A percentile compares a stretch with the other conserved stretches of the same genome.
Conservation (phyloP, 768 basidiomycete species). For the Clathrus columnatus region DNA sequence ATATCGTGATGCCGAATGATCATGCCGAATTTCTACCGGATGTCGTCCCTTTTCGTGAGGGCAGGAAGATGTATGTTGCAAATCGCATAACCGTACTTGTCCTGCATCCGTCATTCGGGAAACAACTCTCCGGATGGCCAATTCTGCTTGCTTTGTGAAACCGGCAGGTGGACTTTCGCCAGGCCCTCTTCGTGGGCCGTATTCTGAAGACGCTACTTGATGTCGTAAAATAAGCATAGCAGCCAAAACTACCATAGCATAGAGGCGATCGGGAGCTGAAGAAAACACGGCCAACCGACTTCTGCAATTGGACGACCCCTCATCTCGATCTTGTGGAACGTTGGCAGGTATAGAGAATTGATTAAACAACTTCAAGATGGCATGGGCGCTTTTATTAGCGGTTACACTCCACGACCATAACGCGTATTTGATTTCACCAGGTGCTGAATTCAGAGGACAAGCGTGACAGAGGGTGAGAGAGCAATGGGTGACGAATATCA, state of each 20-base stretch:
- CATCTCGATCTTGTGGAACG: neutral
- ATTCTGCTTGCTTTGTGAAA: slow-evolving; percentile 4
- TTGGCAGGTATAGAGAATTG: neutral
- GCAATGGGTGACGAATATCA: slow-evolving; percentile 3
- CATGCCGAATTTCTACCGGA: neutral
- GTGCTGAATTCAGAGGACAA: neutral
- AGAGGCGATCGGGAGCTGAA: slow-evolving; percentile 4
- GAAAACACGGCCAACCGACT: neutral
- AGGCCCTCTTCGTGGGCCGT: neutral
- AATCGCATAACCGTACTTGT: neutral
- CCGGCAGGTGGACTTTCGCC: slow-evolving; percentile 6
- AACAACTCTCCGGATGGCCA: neutral
- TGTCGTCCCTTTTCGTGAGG: neutral
- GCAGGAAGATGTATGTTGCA: neutral
- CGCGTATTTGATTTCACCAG: neutral
- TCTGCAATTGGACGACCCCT: neutral
- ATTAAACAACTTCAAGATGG: neutral
- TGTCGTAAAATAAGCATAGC: slow-evolving; percentile 5
- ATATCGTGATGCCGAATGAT: slow-evolving; percentile 4
- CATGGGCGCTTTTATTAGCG: neutral
- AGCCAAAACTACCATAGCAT: slow-evolving; percentile 8
- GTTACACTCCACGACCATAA: slow-evolving; percentile 8
- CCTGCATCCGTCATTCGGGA: neutral
- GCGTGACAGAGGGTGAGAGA: slow-evolving; percentile 4
- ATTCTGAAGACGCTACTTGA: slow-evolving; percentile 6